Evolutionary conservation across 169 alveolate species (phyloP).

Genomic region (Plasmodium fragile): DNA sequence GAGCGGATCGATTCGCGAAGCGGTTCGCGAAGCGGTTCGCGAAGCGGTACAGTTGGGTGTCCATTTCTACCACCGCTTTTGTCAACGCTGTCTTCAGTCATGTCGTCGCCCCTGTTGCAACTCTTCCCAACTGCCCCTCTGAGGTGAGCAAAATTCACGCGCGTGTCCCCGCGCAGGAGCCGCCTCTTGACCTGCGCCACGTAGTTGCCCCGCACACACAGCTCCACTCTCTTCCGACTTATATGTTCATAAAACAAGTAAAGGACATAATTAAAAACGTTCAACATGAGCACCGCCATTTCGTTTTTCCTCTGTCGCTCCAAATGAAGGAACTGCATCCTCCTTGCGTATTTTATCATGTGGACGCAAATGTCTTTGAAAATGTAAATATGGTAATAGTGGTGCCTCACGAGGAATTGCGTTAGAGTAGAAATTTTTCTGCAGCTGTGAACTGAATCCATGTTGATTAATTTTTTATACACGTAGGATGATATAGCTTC

Average conservation of each 20-base stretch:
- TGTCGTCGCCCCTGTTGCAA: neutral
- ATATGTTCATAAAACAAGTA: constrained; percentile 36
- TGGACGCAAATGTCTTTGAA: constrained; percentile 37
- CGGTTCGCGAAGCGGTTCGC: neutral
- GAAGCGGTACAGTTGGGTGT: neutral
- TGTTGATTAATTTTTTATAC: constrained; percentile 32
- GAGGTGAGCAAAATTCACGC: neutral
- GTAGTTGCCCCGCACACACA: constrained; percentile 1
- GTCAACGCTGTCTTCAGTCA: neutral
- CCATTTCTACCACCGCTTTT: neutral
- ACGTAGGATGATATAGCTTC: constrained; percentile 15
- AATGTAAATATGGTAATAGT: constrained; percentile 1
- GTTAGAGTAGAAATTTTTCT: neutral
- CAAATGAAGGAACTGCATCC: neutral
- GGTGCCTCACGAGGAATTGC: neutral
- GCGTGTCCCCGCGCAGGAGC: neutral
- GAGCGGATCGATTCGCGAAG: neutral
- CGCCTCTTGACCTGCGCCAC: neutral
- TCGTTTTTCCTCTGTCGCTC: neutral
- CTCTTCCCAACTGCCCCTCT: neutral
- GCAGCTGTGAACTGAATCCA: constrained; percentile 14
- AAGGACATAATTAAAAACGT: constrained; percentile 17
- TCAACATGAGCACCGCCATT: neutral
- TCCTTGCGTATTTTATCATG: constrained; percentile 18
- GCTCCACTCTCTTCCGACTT: neutral